Base-by-base conservation (phyloP, 345 rosid species). In the Sisymbrium irio region DNA sequence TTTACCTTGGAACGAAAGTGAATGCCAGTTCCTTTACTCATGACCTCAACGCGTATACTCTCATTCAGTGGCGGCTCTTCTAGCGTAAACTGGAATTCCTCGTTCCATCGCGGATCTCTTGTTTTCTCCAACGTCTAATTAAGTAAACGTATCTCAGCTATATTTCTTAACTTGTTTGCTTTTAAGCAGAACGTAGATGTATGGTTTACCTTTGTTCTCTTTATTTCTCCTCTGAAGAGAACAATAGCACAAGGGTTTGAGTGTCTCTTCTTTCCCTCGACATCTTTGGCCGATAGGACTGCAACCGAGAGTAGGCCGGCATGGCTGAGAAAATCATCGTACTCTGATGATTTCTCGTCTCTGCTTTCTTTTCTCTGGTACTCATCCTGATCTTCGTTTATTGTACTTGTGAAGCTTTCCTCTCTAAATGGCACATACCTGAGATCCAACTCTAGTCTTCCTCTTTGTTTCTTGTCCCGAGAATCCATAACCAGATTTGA, bases 11-110 rank as follows among this genome's bases (percentile, higher is more conserved):
- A 80, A 37, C 81, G 84, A 69, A 87, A 87, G 39, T 83, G 73
- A 30, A 89, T 51, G 15, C 89, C 81, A 2, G 78, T 77, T 47
- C 89, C 76, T 75, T 81, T 89, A 73, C 96, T 87, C 74, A 64
- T 77, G 17, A 89, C 84, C 77, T 87, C 87, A 33, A 89, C 67
- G 20, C 76, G 82, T 45, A 89, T 83, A 74, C 73, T 84, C 71
- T 89, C 96, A 10, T 77, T 76, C 50, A 86, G 8, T 22, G 96
- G 96, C 11, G 92, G 88, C 69, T 81, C 86, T 72, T 87, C 96
- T 2, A 89, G 80, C 65, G 75, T 86, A 40, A 82, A 89, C 54
- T 84, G 77, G 42, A 89, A 89, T 56, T 89, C 92, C 56, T 89
- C 96, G 5, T 83, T 82, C 96, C 96, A 89, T 7, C 72, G 71